Evolutionary conservation across 352 stramenopile genomes (phyloP), one percentile per base, ranked within the genome.

Genomic region (Globisporangium lucens): DNA sequence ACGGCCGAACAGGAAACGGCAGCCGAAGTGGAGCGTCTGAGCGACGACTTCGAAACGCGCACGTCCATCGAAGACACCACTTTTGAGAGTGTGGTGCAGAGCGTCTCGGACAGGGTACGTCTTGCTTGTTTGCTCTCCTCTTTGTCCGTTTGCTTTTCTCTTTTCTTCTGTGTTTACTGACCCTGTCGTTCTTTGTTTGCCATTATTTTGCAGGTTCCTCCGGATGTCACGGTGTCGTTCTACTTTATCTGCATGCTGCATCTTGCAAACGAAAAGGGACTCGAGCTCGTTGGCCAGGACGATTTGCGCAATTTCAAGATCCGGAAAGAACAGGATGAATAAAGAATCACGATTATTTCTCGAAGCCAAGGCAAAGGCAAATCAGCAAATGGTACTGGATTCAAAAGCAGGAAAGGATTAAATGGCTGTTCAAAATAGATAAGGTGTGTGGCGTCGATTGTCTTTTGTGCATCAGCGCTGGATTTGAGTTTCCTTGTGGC

Each of bases 201-300:
- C 0, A 56, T 24, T 55, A n/a, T 33, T n/a, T 63, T 63, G 12
- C 49, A 93, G 84, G 88, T 94, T 24, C 96, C 98, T 38, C 78
- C 88, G 51, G 97, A 98, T 67, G 97, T 98, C 8, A 98, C 96
- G 4, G 82, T 99, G 17, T 97, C 97, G 10, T 99, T 99, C 79
- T 99, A 99, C 80, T 99, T 99, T 68, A 99, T 99, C 65, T 99
- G 95, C 69, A 89, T 99, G 68, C 80, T 99, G n/a, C 97, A 99
- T 78, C 83, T 99, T 22, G 97, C 97, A 17, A 99, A 99, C 73
- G 97, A 99, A 76, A 99, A 99, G 75, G 95, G 93, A 20, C 75
- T 99, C 13, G 79, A 92, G 65, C 75, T 99, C 41, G 71, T 73
- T 8, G 87, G 87, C 2, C 84, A 95, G 68, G 81, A 93, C 5